These are phyloP conservation scores for Collybia nuda DNA, from an alignment of 768 basidiomycete genomes.

Conservation along the genomic window DNA sequence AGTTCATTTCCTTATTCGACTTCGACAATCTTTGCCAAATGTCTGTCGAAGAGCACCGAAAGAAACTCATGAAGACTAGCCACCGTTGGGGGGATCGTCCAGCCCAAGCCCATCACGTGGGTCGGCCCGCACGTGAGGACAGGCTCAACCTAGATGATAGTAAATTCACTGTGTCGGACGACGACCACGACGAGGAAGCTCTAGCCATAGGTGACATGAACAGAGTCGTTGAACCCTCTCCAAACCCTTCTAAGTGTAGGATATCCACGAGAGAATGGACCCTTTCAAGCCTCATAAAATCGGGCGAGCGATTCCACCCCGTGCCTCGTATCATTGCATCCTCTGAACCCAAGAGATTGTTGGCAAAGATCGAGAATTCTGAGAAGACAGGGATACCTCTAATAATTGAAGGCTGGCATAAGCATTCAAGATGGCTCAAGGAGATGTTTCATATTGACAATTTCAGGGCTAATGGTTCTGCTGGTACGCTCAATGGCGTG, in stretches of 20 bases:
- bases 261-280: constrained; percentile 44
- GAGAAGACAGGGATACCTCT: constrained; percentile 58
- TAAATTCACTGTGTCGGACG: not conserved
- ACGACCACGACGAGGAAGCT: constrained; percentile 5
- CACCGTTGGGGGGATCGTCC: constrained; percentile 17
- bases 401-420: constrained; percentile 62
- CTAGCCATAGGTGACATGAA: constrained; percentile 7
- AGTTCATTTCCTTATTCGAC: not conserved
- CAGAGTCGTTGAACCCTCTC: not conserved
- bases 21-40: not conserved
- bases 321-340: constrained; percentile 34
- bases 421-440: constrained; percentile 52
- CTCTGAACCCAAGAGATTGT: constrained; percentile 22
- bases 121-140: not conserved
- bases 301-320: constrained; percentile 19
- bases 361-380: constrained; percentile 38
- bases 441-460: constrained; percentile 56
- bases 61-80: constrained; percentile 15
- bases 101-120: constrained; percentile 13
- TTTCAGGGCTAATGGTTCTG: constrained; percentile 37
- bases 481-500: constrained; percentile 10
- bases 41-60: constrained; percentile 19
- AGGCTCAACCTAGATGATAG: not conserved
- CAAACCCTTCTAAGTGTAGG: not conserved
- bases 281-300: constrained; percentile 25